Conservation (phyloP, 768 basidiomycete genomes). For the Macrocybe gigantea region DNA sequence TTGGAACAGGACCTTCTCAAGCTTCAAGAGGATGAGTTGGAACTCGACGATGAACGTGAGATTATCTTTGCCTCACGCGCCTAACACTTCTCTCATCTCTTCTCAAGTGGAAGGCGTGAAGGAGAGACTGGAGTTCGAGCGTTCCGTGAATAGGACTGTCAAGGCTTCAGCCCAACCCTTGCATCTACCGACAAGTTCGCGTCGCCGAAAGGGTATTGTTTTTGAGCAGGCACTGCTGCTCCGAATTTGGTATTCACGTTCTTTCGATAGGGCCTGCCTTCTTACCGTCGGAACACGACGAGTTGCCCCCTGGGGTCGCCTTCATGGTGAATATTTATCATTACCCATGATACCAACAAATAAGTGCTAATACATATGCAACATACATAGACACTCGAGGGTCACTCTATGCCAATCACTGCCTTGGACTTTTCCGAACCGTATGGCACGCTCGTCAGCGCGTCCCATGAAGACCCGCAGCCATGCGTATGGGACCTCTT, state of each 20-base stretch:
- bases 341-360: neutral
- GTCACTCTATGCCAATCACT: slow-evolving; percentile 76
- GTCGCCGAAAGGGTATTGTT: slow-evolving; percentile 58
- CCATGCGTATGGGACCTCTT: slow-evolving; percentile 95
- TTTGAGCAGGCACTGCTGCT: neutral
- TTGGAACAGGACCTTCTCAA: slow-evolving; percentile 80
- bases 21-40: slow-evolving; percentile 91
- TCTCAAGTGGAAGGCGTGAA: slow-evolving; percentile 82
- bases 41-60: slow-evolving; percentile 93
- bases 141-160: slow-evolving; percentile 27
- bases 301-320: slow-evolving; percentile 88
- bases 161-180: slow-evolving; percentile 29
- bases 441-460: slow-evolving; percentile 88
- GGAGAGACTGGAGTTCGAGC: slow-evolving; percentile 75
- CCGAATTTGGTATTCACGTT: neutral
- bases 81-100: slow-evolving; percentile 1
- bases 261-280: slow-evolving; percentile 74
- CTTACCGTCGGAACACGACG: slow-evolving; percentile 95
- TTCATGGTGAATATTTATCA: slow-evolving; percentile 71
- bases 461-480: slow-evolving; percentile 78
- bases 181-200: slow-evolving; percentile 53
- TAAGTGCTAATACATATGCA: slow-evolving; percentile 3
- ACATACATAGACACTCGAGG: slow-evolving; percentile 61
- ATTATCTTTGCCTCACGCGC: slow-evolving; percentile 8
- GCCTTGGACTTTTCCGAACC: slow-evolving; percentile 96